phyloP scores from a whole-genome alignment of 352 stramenopile genomes.

The Globisporangium polare region DNA sequence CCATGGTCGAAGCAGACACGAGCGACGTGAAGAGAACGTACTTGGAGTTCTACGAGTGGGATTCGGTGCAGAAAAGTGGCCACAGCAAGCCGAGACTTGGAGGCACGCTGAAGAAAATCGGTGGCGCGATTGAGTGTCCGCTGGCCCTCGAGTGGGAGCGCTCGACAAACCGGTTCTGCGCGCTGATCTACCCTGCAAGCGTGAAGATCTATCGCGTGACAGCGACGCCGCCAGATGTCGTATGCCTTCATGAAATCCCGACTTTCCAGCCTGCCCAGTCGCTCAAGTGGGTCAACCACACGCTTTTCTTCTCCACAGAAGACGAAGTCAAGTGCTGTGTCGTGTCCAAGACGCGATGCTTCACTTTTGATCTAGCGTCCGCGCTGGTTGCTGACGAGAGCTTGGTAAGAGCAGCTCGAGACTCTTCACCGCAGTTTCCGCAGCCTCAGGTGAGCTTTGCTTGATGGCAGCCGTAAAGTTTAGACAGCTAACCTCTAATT shows the following conservation, averaged over 20 bases:
- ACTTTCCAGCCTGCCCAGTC: constrained; percentile 33
- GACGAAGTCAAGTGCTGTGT: constrained; percentile 66
- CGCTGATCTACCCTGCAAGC: constrained; percentile 44
- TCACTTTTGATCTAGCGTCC: constrained; percentile 59
- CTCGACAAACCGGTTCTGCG: constrained; percentile 39
- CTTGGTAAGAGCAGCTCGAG: constrained; percentile 3
- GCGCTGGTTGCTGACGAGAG: constrained; percentile 13
- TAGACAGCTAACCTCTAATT: no score
- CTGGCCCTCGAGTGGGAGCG: constrained; percentile 62
- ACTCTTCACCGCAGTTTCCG: constrained; percentile 38
- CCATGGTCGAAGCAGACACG: constrained; percentile 12
- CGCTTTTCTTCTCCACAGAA: constrained; percentile 57
- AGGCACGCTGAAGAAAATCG: constrained; percentile 22
- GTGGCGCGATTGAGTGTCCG: constrained; percentile 42
- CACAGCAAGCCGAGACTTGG: constrained; percentile 14
- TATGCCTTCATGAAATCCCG: constrained; percentile 56
- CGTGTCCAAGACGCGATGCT: constrained; percentile 52
- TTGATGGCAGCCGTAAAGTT: no score
- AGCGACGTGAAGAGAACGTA: constrained; percentile 53
- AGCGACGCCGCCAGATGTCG: constrained; percentile 19
- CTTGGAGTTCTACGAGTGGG: constrained; percentile 79
- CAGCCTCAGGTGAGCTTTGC: constrained; percentile 29
- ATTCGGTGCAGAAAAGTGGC: constrained; percentile 5
- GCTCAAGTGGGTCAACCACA: constrained; percentile 64
- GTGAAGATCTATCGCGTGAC: constrained; percentile 51